phyloP scores from a whole-genome alignment of 106 monocot species.

The Dioscorea dumetorum region DNA sequence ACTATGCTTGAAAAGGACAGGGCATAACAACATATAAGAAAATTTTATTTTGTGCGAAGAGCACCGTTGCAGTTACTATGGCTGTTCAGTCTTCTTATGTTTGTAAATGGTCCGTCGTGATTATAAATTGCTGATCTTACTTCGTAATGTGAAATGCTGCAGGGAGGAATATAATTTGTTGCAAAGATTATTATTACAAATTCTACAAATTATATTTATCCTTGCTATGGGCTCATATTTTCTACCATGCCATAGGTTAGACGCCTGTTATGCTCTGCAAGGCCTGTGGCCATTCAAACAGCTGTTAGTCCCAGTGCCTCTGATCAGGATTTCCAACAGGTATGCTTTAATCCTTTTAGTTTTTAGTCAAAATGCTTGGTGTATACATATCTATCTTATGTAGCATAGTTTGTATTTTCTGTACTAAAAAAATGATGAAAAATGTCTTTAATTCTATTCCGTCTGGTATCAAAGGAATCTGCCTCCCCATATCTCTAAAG shows the following conservation, averaged over 20 bases:
- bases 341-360: slow-evolving; percentile 6
- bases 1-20: too few species aligned
- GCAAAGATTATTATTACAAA: too few species aligned
- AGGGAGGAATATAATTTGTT: too few species aligned
- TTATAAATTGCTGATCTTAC: too few species aligned
- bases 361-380: neutral
- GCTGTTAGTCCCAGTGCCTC: slow-evolving; percentile 67
- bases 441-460: neutral
- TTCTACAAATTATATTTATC: too few species aligned
- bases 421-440: neutral
- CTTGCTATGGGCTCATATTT: neutral
- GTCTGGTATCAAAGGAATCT: neutral
- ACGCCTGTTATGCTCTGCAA: slow-evolving; percentile 84
- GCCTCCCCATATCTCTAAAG: too few species aligned
- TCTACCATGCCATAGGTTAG: slow-evolving; percentile 46
- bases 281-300: slow-evolving; percentile 68
- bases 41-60: too few species aligned
- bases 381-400: neutral
- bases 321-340: slow-evolving; percentile 97
- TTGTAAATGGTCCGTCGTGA: too few species aligned
- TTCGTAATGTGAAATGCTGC: too few species aligned
- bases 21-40: too few species aligned
- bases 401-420: neutral
- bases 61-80: too few species aligned
- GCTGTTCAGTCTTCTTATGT: too few species aligned